These are phyloP conservation scores for Rhexocercosporidium sp. DNA, from an alignment of 2,329 filamentous ascomycete genomes.

Conservation along the genomic window DNA sequence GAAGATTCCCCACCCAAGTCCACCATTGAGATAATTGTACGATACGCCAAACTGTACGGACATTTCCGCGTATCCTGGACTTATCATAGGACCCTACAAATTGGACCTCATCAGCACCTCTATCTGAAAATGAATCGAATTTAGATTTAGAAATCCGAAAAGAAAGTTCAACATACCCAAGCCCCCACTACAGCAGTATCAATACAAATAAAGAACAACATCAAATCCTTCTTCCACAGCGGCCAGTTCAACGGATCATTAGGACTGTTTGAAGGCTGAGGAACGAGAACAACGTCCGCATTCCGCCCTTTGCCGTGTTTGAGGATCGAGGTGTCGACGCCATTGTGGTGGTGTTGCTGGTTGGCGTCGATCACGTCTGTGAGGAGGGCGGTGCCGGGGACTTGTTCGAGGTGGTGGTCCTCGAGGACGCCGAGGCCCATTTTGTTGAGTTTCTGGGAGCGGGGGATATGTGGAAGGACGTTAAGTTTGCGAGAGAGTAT, in stretches of 20 bases:
- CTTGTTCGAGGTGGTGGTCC: slow-evolving; percentile 32
- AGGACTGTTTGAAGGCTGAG: slow-evolving; percentile 53
- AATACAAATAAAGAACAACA: slow-evolving; percentile 46
- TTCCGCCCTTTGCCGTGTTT: slow-evolving; percentile 31
- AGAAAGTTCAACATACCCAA: slow-evolving; percentile 31
- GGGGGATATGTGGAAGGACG: too few species aligned
- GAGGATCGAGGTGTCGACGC: slow-evolving; percentile 40
- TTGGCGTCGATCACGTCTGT: slow-evolving; percentile 44
- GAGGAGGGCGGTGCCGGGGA: slow-evolving; percentile 36
- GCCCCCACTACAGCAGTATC: slow-evolving; percentile 45
- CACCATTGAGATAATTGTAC: slow-evolving; percentile 43
- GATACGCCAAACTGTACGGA: slow-evolving; percentile 41
- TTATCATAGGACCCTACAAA: slow-evolving; percentile 44
- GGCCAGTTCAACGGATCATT: slow-evolving; percentile 58
- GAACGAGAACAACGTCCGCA: slow-evolving; percentile 32
- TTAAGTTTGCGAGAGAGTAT: too few species aligned
- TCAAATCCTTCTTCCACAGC: slow-evolving; percentile 47
- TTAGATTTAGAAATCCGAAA: too few species aligned
- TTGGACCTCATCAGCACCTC: too few species aligned
- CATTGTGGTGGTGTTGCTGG: slow-evolving; percentile 41
- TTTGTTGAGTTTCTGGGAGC: background rate
- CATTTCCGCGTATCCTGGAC: slow-evolving; percentile 44
- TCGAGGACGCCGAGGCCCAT: slow-evolving; percentile 37
- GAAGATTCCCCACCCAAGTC: slow-evolving; percentile 43
- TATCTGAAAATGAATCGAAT: too few species aligned